Evolutionary conservation across 2,329 filamentous ascomycete genomes (phyloP).

Genomic region (Rutstroemia sp.): DNA sequence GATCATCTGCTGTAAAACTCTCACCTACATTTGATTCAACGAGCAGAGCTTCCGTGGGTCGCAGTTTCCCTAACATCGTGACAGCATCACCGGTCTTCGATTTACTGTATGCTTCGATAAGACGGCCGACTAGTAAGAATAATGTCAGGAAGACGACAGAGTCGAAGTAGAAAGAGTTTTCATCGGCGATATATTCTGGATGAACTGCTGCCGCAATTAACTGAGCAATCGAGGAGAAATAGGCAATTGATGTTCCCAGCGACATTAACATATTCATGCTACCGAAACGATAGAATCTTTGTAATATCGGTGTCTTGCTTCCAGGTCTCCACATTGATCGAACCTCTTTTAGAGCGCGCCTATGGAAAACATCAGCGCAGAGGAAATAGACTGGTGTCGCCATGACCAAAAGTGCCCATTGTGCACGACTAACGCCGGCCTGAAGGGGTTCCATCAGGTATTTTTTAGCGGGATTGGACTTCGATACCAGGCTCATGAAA

Average conservation of each 20-base stretch:
- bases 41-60: constrained; percentile 69
- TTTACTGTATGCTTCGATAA: constrained; percentile 86
- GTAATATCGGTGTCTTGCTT: constrained; percentile 64
- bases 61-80: constrained; percentile 66
- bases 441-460: constrained; percentile 68
- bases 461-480: constrained; percentile 47
- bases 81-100: constrained; percentile 84
- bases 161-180: constrained; percentile 71
- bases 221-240: constrained; percentile 73
- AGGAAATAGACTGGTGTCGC: constrained; percentile 84
- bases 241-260: constrained; percentile 80
- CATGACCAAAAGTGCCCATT: constrained; percentile 73
- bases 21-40: constrained; percentile 38
- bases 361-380: constrained; percentile 78
- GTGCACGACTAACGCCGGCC: constrained; percentile 65
- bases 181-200: constrained; percentile 31
- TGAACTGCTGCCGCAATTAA: constrained; percentile 57
- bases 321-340: constrained; percentile 67
- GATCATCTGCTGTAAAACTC: constrained; percentile 2
- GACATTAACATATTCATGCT: constrained; percentile 96
- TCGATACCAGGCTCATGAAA: constrained; percentile 75
- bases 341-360: constrained; percentile 71
- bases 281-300: constrained; percentile 83
- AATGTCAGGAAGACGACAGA: constrained; percentile 87
- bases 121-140: constrained; percentile 69